Base-by-base conservation (phyloP, 495 filamentous ascomycete species). In the Podospora comata region DNA sequence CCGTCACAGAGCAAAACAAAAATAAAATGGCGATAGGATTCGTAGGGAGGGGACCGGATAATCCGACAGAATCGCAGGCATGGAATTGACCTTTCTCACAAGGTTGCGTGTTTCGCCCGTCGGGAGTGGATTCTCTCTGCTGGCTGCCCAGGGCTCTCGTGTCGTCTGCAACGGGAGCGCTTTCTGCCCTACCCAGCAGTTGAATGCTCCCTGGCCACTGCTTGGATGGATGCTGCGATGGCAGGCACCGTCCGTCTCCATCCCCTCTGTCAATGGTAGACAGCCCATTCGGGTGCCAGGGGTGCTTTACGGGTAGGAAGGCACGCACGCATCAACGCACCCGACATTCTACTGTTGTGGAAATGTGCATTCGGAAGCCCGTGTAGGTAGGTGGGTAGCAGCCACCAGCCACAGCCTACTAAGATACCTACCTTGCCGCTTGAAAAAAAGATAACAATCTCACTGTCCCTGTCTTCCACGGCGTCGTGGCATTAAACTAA, bases 81-180 rank as follows among this genome's bases (percentile, higher is more conserved):
- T 65, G 48, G 60, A 65, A 64, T 66, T 18, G 26, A 63, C 28
- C 28, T 63, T 63, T n/a, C 27, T 28, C 19, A 2, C 44, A 34
- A 48, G 34, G 65, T 66, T 60, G 44, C 28, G 66, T 56, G 53
- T 63, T 62, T 57, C 34, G 39, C 60, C 54, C 59, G 55, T 64
- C 27, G 57, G 39, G 60, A 54, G 62, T 53, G 54, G 56, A 16
- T 68, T 32, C 30, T 32, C 30, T 32, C 30, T 32, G 4, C 7
- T 32, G 30, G 30, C 1, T 66, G 61, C 48, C 59, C 53, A 18
- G 23, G 64, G 59, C 28, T 54, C 34, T 39, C 66, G 64, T 63
- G 65, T 59, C 64, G 65, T 59, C 64, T 39, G 23, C 59, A 61
- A 61, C 59, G 23, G 60, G 60, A 7, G 30, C 30, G 15, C 60